Evolutionary conservation across 2,329 filamentous ascomycete genomes (phyloP), one percentile per base, ranked within the genome.

Genomic region (Lachnellula arida): DNA sequence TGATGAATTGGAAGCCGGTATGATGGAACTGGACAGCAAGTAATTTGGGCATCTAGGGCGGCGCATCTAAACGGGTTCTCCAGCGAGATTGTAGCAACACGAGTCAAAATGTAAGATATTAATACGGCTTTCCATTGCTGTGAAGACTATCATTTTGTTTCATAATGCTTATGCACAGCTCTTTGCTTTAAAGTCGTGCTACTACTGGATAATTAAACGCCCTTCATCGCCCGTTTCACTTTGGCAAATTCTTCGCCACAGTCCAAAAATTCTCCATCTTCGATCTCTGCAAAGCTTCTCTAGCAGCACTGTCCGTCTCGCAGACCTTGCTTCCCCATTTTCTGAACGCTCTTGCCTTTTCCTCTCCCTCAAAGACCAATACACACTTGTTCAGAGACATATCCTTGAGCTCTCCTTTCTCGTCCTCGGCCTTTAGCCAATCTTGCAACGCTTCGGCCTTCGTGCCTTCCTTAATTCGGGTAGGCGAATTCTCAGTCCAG

Each of bases 211-310:
- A 14, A 5, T 28, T 28, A 32, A 32, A 11, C 28, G 42, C 19
- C 2, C 5, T 19, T 17, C 28, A 32, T 15, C 44, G 11, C 5
- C 44, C 14, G 15, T 23, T 28, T 12, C 1, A 47, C 22, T 47
- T 32, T 9, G 28, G 28, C 28, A 32, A 8, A 15, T 71, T 89
- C 78, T 95, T 96, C 0, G 92, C 93, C 64, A 94, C 74, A 9
- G 87, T 87, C 94, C 94, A 99, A 68, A 99, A 93, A 66, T 88
- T 96, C 66, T 97, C 93, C 81, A 97, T 89, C 77, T 96, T 97
- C 5, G 85, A 84, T 63, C 91, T 82, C 12, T 84, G 76, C 60
- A 99, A 73, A 22, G 86, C 80, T 64, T 96, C 91, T 69, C 89
- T 87, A 5, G 93, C 94, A 69, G 95, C 89, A 11, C 86, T 82